Evolutionary conservation across 179 eudicot genomes (phyloP), one percentile per base, ranked within the genome.

Genomic region (Camellia oleifera): DNA sequence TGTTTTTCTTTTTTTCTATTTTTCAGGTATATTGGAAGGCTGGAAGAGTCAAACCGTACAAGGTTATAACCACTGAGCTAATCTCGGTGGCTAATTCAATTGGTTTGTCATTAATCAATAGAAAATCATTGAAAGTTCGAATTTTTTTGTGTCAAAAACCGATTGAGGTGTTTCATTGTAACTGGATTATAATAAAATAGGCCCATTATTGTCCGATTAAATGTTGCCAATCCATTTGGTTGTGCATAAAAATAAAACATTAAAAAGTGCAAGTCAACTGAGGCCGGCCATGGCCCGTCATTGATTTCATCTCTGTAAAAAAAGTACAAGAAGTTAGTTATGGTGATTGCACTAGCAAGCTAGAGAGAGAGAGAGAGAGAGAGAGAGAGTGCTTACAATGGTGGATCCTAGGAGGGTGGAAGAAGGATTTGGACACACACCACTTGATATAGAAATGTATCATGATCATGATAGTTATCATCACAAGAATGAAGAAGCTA

Each of bases 391-490:
- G 17, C 54, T 26, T 32, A 32, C 40, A 32, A 81, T 84, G 86
- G 86, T 68, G 63, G 74, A 81, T 70, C 80, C 74, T 3, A 78
- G 40, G 65, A 78, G 66, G 82, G 67, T 81, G 17, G 84, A 84
- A 71, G 86, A 84, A 61, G 86, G 86, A 5, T 69, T 81, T 0
- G 81, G 54, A 13, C 68, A 17, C 72, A 48, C 57, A 78, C 80
- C 67, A 17, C 18, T 46, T 26, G 72, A 1, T 50, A 20, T 64
- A 4, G 66, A 14, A 3, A 23, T 7, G 69, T 14, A 15, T 32
- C 40, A 32, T 54, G 68, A 80, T 5, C 10, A 26, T 4, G 23
- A 4, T 7, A 9, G 4, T 23, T 0, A 61, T 61, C 20, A 15
- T 5, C 40, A 32, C 2, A 61, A 61, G 64, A 61, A 61, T 3